Base-by-base conservation (phyloP, 345 rosid species). In the Toxicodendron radicans region DNA sequence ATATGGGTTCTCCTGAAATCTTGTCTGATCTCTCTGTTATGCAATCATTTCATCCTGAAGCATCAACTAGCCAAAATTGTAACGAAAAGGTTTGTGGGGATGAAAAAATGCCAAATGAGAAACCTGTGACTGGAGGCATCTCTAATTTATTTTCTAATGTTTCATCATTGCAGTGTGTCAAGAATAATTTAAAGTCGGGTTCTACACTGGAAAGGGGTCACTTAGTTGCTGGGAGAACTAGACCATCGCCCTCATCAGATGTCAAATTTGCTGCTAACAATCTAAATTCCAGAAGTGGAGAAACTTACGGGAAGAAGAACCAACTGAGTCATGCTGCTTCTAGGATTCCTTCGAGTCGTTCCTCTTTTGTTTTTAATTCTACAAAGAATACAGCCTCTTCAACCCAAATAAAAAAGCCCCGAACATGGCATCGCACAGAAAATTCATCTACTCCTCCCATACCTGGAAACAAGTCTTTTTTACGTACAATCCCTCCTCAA, bases 361-460 rank as follows among this genome's bases (percentile, higher is more conserved):
- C 86, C 41, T 80, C 94, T 74, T 76, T 73, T 75, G 77, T 70
- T 74, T 77, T 80, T 76, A 73, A 75, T 76, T 71, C 85, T 73
- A 85, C 83, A 75, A 90, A 82, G 85, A 76, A 20, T 74, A 35
- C 75, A 54, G 68, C 82, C 64, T 80, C 92, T 80, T 80, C 90
- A 58, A 79, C 81, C 76, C 70, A 66, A 61, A 78, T 67, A 58
- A 71, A 85, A 54, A 93, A 87, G 74, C 86, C 85, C 61, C 84
- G 84, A 76, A 95, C 97, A 66, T 95, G 99, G 98, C 91, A 78
- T 66, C 90, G 99, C 65, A 73, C 78, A 33, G 78, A 81, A 59
- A 79, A 58, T 75, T 41, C 79, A 58, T 78, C 85, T 72, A 57
- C 82, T 30, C 63, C 81, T 79, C 32, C 84, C 60, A 38, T 58